Base-by-base conservation (phyloP, 768 basidiomycete species). In the Collybiopsis luxurians region DNA sequence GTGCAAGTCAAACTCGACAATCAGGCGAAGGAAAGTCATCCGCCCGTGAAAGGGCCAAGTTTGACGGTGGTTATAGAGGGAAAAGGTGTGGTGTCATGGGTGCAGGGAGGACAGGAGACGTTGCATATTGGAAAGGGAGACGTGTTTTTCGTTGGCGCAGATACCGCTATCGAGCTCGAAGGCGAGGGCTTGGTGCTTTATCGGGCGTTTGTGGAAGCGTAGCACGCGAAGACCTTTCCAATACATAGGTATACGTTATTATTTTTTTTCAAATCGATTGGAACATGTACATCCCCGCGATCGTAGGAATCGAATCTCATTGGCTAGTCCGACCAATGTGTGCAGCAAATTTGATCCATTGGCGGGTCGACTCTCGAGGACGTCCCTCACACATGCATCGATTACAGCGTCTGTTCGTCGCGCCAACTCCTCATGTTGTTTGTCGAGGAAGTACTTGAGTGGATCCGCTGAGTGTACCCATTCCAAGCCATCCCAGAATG, bases 141-240 rank as follows among this genome's bases (percentile, higher is more conserved):
- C 61, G 93, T 92, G 21, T 71, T 90, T 60, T 96, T 98, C 60
- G 72, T 97, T 24, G 92, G 87, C 27, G 92, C 95, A 2, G 84
- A 79, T 7, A 76, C 79, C 2, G 76, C 75, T 58, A 71, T 95
- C 24, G 67, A 68, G 38, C 78, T 94, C 60, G 60, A 63, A 26
- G 71, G 75, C 1, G 74, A 71, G 2, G 69, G 69, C 3, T 57
- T 90, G 19, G 79, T 81, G 5, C 60, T 87, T 1, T 91, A 87
- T 69, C 75, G 91, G 28, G 91, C 92, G 1, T 91, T 86, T 63
- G 82, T 84, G 19, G 83, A 85, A 52, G 73, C 56, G 55, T 52
- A 63, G 38, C 40, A 6, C 17, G 19, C 31, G 31, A 13, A 34
- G 5, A 26, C 6, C 31, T 13, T 21, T 45, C 53, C 45, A 34